Evolutionary conservation across 2,329 filamentous ascomycete species (phyloP).

Genomic region (Beauveria varroae): DNA sequence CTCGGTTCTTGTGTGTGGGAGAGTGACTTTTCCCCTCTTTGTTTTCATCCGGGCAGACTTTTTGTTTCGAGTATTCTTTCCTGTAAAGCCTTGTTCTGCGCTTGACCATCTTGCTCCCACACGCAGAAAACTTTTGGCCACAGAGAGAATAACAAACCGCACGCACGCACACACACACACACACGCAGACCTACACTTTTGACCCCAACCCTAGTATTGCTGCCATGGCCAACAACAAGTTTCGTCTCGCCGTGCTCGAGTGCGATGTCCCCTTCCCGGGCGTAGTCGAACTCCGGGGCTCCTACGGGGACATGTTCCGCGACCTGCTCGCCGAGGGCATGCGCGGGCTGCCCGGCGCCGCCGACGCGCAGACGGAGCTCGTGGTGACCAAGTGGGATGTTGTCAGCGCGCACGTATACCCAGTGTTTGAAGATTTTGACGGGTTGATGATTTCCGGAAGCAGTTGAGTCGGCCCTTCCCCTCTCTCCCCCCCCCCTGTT

Average conservation of each 20-base stretch:
- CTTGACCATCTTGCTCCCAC: no score
- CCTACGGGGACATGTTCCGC: slow-evolving; percentile 26
- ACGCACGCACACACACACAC: neutral
- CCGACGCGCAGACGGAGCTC: slow-evolving; percentile 16
- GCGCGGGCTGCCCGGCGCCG: slow-evolving; percentile 15
- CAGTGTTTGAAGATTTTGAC: slow-evolving; percentile 20
- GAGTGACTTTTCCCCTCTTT: neutral
- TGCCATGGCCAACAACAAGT: slow-evolving; percentile 14
- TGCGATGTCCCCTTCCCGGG: slow-evolving; percentile 25
- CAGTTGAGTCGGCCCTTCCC: slow-evolving; percentile 19
- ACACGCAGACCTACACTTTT: neutral
- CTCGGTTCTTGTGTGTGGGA: neutral
- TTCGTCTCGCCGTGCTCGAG: slow-evolving; percentile 20
- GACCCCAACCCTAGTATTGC: neutral
- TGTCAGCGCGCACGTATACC: slow-evolving; percentile 21
- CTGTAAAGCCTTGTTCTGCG: no score
- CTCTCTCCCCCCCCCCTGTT: neutral
- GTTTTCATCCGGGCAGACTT: neutral
- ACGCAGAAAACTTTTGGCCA: neutral
- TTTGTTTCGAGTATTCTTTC: no score
- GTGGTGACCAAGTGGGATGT: slow-evolving; percentile 24
- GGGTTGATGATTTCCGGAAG: slow-evolving; percentile 26
- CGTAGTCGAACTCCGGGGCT: slow-evolving; percentile 19
- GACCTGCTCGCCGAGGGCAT: slow-evolving; percentile 21
- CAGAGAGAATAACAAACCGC: neutral